A percentile compares a stretch with the other conserved stretches of the same genome.
Conservation (phyloP, 129 eudicot species). For the Pulicaria dysenterica region DNA sequence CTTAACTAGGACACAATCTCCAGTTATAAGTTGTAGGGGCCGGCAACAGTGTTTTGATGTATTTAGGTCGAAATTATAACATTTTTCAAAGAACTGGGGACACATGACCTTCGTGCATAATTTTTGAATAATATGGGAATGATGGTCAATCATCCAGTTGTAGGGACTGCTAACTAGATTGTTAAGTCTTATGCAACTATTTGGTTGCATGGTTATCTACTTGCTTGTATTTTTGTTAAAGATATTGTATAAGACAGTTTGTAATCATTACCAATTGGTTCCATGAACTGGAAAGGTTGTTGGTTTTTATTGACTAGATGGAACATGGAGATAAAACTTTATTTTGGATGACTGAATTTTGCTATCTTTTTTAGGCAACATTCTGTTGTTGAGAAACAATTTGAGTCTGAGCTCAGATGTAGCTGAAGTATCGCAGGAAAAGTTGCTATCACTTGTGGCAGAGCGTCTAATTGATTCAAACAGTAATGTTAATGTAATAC, state of each 20-base stretch:
- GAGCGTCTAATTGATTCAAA: constrained; percentile 85
- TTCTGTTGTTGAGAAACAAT: constrained; percentile 72
- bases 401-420: constrained; percentile 73
- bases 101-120: neutral
- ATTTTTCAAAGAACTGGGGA: constrained; percentile 1
- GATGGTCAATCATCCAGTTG: neutral
- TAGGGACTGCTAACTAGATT: neutral
- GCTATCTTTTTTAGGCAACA: constrained; percentile 57
- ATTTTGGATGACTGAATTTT: constrained; percentile 11
- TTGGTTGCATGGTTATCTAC: constrained; percentile 20
- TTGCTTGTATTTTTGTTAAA: constrained; percentile 14
- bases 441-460: constrained; percentile 83
- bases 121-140: neutral
- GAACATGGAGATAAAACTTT: neutral
- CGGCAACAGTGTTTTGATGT: neutral
- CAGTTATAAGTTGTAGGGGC: constrained; percentile 2
- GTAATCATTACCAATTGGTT: constrained; percentile 3
- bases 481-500: constrained; percentile 63
- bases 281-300: neutral
- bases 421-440: constrained; percentile 87
- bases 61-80: constrained; percentile 5
- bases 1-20: constrained; percentile 14
- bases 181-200: neutral
- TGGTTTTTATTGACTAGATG: constrained; percentile 6
- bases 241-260: constrained; percentile 16